These are phyloP conservation scores for Ilyonectria sp. DNA, from an alignment of 2,329 filamentous ascomycete species.

Conservation along the genomic window DNA sequence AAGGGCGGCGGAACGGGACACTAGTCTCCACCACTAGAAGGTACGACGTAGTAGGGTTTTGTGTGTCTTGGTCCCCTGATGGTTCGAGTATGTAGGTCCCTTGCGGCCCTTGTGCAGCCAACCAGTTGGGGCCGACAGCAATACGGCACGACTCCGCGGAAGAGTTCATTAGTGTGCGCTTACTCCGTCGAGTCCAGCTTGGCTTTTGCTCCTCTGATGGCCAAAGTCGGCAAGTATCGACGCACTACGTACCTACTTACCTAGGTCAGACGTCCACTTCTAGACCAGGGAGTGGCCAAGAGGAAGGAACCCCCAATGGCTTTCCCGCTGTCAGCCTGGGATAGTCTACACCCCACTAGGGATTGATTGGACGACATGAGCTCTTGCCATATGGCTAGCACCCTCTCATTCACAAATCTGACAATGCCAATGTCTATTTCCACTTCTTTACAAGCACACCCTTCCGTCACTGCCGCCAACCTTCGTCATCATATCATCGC, in stretches of 20 bases:
- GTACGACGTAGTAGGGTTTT: not conserved
- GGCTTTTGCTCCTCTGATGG: not conserved
- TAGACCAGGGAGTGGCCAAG: not conserved
- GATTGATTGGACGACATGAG: constrained; percentile 13
- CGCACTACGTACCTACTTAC: not conserved
- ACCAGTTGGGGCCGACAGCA: not conserved
- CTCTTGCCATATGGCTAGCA: constrained; percentile 1
- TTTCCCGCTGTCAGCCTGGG: not conserved
- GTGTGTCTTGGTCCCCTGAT: not conserved
- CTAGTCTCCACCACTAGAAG: not conserved
- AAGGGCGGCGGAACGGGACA: not conserved
- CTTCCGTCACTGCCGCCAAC: not conserved
- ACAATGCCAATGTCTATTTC: constrained; percentile 2
- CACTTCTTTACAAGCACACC: not conserved
- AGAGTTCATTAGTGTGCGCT: not conserved
- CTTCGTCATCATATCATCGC: not conserved
- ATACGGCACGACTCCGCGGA: not conserved
- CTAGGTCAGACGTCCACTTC: not conserved
- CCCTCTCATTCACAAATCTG: constrained; percentile 5
- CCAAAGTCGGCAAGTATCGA: constrained; percentile 17
- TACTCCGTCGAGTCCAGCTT: not conserved
- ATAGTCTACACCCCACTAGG: constrained; percentile 6
- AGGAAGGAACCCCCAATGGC: not conserved
- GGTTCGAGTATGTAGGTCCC: not conserved
- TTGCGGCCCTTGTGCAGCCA: not conserved